These are phyloP conservation scores for Cladosporium colombiae DNA, from an alignment of 2,329 filamentous ascomycete species.

Conservation along the genomic window DNA sequence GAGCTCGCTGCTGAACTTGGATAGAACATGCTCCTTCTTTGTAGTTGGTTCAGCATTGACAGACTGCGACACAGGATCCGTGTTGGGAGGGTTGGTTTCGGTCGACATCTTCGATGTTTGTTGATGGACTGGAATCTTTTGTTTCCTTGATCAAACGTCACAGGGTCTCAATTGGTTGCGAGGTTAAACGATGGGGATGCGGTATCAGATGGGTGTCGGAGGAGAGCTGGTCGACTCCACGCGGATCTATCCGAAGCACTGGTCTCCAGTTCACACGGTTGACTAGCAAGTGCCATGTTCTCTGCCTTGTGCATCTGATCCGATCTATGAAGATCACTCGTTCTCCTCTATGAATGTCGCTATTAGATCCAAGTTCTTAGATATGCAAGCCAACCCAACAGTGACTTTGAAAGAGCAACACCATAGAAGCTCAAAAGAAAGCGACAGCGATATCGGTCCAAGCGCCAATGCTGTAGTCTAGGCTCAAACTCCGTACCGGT, in stretches of 20 bases:
- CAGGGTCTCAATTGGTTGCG: background rate
- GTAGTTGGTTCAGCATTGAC: conserved; percentile 14
- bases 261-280: background rate
- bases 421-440: too few relatives aligned
- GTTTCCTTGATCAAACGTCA: conserved; percentile 3
- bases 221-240: background rate
- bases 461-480: too few relatives aligned
- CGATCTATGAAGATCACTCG: too few relatives aligned
- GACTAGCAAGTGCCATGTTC: too few relatives aligned
- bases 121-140: background rate
- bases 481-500: too few relatives aligned
- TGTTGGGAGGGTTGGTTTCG: background rate
- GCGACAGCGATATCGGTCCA: too few relatives aligned
- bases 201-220: background rate
- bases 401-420: too few relatives aligned
- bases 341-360: too few relatives aligned
- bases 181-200: background rate
- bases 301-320: too few relatives aligned
- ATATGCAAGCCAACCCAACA: too few relatives aligned
- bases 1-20: conserved; percentile 58
- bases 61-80: background rate
- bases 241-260: background rate
- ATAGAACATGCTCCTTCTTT: conserved; percentile 29
- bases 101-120: conserved; percentile 1
- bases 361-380: too few relatives aligned